Evolutionary conservation across 129 eudicot species (phyloP).

Genomic region (Ambrosia trifida): DNA sequence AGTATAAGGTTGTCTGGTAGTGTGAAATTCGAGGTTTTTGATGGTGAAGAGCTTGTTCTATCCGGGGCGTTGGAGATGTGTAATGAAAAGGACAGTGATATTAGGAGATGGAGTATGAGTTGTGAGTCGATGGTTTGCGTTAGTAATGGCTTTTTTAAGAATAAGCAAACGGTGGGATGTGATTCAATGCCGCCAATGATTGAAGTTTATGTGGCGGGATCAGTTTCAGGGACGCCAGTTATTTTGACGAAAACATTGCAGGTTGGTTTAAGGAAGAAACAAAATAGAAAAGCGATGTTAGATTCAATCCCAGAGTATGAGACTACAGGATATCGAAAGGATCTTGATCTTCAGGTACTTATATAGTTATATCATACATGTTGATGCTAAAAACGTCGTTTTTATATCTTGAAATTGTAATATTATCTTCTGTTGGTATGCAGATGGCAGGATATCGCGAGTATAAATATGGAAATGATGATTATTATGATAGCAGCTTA

Average conservation of each 20-base stretch:
- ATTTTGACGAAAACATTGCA: conserved; percentile 79
- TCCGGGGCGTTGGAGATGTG: conserved; percentile 64
- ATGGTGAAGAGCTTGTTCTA: conserved; percentile 55
- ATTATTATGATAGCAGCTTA: conserved; percentile 39
- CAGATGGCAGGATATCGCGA: conserved; percentile 58
- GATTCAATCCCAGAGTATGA: conserved; percentile 74
- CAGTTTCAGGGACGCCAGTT: conserved; percentile 60
- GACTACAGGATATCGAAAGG: conserved; percentile 42
- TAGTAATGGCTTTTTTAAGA: conserved; percentile 55
- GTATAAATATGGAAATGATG: conserved; percentile 51
- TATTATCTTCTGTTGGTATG: conserved; percentile 13
- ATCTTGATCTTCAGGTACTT: conserved; percentile 63
- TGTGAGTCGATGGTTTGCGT: conserved; percentile 55
- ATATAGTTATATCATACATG: not conserved
- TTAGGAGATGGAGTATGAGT: conserved; percentile 56
- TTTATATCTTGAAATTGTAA: not conserved
- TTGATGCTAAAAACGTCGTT: not conserved
- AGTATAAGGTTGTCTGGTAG: conserved; percentile 66
- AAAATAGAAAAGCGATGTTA: conserved; percentile 46
- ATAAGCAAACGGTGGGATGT: conserved; percentile 44
- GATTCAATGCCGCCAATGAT: conserved; percentile 59
- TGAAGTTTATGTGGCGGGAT: conserved; percentile 82
- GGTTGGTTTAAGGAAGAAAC: conserved; percentile 53
- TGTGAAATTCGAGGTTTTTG: conserved; percentile 71
- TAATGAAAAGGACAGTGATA: conserved; percentile 27